Percentiles rank a stretch among this genome's conserved stretches.
These are phyloP conservation scores for Metschnikowia gelsemii DNA, from an alignment of 805 yeast species.

Conservation along the genomic window DNA sequence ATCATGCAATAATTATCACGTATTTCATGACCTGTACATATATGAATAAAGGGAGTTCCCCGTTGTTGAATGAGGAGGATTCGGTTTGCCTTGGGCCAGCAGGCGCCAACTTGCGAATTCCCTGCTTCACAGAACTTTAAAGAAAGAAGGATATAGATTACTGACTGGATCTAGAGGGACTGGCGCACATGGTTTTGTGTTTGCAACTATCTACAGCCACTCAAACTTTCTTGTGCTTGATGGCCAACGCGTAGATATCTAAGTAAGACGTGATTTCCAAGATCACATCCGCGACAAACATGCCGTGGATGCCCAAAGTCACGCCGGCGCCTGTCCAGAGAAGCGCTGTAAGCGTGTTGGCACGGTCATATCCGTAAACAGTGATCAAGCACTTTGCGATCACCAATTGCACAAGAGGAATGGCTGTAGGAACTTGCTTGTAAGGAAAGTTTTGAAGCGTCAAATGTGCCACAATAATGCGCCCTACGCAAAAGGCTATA, in stretches of 20 bases:
- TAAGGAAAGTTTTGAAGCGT: conserved; percentile 77
- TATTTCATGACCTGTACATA: conserved; percentile 25
- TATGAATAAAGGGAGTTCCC: conserved; percentile 11
- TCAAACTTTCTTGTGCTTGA: conserved; percentile 67
- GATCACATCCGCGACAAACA: conserved; percentile 75
- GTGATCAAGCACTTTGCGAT: conserved; percentile 34
- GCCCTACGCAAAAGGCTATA: conserved; percentile 84
- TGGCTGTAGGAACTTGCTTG: conserved; percentile 64
- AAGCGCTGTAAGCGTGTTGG: conserved; percentile 47
- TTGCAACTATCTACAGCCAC: background rate
- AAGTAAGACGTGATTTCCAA: conserved; percentile 75
- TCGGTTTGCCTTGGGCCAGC: background rate
- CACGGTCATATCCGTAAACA: conserved; percentile 40
- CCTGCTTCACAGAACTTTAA: background rate
- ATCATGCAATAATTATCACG: conserved; percentile 14
- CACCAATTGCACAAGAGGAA: conserved; percentile 55
- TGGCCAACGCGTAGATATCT: conserved; percentile 82
- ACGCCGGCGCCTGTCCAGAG: conserved; percentile 68
- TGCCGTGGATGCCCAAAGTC: conserved; percentile 63
- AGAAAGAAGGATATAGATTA: background rate
- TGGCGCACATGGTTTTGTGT: too few relatives aligned
- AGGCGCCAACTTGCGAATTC: background rate
- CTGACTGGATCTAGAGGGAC: too few relatives aligned
- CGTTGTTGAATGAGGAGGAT: conserved; percentile 11
- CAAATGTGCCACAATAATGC: conserved; percentile 83